Evolutionary conservation across 1,139 yeast species (phyloP).

Genomic region (Scheffersomyces illinoinensis): DNA sequence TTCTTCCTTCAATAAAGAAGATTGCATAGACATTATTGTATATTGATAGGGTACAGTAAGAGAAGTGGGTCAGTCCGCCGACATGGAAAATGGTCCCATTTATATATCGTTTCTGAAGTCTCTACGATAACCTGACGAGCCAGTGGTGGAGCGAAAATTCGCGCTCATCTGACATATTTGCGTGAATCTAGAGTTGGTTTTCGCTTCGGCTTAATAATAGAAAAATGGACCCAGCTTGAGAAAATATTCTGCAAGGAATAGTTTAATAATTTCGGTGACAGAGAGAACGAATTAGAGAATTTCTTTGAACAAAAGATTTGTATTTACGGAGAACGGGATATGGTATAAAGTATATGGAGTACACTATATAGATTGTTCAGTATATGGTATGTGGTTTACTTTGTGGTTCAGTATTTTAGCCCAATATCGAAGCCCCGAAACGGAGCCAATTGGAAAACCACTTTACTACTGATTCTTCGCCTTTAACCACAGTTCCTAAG

Average conservation of each 20-base stretch:
- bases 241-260: neutral
- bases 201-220: neutral
- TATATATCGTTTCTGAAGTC: neutral
- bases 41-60: neutral
- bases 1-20: slow-evolving; percentile 43
- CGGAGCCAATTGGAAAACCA: neutral
- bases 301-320: too few species aligned
- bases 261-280: neutral
- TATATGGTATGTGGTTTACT: too few species aligned
- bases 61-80: neutral
- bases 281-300: neutral
- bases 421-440: neutral
- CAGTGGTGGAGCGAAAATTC: neutral
- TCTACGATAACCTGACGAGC: neutral
- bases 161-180: neutral
- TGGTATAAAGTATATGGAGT: neutral
- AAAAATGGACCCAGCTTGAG: neutral
- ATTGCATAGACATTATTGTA: slow-evolving; percentile 37
- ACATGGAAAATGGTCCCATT: neutral
- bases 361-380: neutral
- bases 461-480: neutral
- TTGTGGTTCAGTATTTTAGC: too few species aligned
- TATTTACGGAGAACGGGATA: too few species aligned
- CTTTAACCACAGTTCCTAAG: neutral
- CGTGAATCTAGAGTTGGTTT: neutral